Base-by-base conservation (phyloP, 140 eudicot genomes). In the Eryngium alpinum region DNA sequence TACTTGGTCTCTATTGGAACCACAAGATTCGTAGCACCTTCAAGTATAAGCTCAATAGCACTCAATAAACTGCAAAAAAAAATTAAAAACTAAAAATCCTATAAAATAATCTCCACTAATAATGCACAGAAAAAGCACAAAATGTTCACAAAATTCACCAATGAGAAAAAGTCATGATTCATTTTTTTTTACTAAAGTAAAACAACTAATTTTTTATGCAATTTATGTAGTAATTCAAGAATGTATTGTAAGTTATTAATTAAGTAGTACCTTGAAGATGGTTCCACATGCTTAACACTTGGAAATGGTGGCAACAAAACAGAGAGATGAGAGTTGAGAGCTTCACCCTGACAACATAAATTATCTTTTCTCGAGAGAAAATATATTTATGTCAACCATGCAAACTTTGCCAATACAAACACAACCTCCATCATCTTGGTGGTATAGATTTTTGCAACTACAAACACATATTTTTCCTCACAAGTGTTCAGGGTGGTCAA, bases 21-120 rank as follows among this genome's bases (percentile, higher is more conserved):
- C 78, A 94, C 93, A 0, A 94, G 89, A 83, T 94, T 87, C 25
- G 92, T 97, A 24, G 94, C 89, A 6, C 98, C 98, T 66, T 87
- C 52, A 25, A 94, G 90, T 62, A 94, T 90, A 22, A 92, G 69
- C 75, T 90, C 93, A 83, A 90, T 92, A 12, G 93, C 97, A 79
- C 90, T 97, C 49, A 92, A 80, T 56, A 94, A 89, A 83, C 98
- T 94, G 93, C 72, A 87, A 72, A 57, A 34, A 6, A 72, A 84
- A 15, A n/a, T n/a, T n/a, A n/a, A n/a, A n/a, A n/a, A n/a, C n/a
- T n/a, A n/a, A n/a, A n/a, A 38, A 38, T 38, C 46, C 46, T 7
- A 38, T 38, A 38, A 38, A 38, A 38, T 4, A 38, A 7, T 38
- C 7, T 38, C 46, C 46, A 38, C 4, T 38, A 38, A 38, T 2